A percentile compares a stretch with the other conserved stretches of the same genome.
These are phyloP conservation scores for Mucor racemosus DNA, from an alignment of 371 early-diverging fungal genomes.

Conservation along the genomic window DNA sequence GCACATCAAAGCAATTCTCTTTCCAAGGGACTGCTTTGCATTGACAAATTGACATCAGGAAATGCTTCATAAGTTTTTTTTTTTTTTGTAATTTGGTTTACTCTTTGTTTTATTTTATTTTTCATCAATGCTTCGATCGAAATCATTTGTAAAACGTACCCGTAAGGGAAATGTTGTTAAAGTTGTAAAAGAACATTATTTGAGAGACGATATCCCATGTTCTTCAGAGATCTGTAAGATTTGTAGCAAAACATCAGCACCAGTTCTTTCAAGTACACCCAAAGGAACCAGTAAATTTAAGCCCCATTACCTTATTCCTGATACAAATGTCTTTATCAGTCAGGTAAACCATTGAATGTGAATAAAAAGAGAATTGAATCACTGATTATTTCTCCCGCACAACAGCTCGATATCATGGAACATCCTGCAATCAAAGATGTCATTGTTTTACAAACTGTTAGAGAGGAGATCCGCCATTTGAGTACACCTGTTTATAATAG, in stretches of 20 bases:
- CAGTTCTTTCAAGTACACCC: constrained; percentile 49
- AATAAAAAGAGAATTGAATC: too few relatives aligned
- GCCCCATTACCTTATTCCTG: constrained; percentile 87
- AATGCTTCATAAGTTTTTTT: background rate
- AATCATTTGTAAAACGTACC: constrained; percentile 79
- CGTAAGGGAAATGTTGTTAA: constrained; percentile 89
- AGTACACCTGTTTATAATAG: constrained; percentile 81
- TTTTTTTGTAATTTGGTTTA: background rate
- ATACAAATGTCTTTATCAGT: constrained; percentile 95
- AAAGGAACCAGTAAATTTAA: constrained; percentile 49
- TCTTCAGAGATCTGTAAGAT: constrained; percentile 64
- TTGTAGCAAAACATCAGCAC: constrained; percentile 57
- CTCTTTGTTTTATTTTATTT: background rate
- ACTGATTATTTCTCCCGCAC: too few relatives aligned
- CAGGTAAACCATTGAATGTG: constrained; percentile 58
- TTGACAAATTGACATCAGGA: background rate
- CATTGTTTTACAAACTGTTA: constrained; percentile 92
- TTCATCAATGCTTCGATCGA: constrained; percentile 59
- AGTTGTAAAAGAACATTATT: constrained; percentile 95
- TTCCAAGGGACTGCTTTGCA: constrained; percentile 2
- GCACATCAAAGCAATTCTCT: background rate
- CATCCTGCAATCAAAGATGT: constrained; percentile 86
- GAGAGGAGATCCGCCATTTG: constrained; percentile 87
- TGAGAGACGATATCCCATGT: constrained; percentile 95
- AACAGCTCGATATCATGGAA: constrained; percentile 91